A percentile compares a stretch with the other conserved stretches of the same genome.
Conservation (phyloP, 345 rosid species). For the Mercurialis annua region DNA sequence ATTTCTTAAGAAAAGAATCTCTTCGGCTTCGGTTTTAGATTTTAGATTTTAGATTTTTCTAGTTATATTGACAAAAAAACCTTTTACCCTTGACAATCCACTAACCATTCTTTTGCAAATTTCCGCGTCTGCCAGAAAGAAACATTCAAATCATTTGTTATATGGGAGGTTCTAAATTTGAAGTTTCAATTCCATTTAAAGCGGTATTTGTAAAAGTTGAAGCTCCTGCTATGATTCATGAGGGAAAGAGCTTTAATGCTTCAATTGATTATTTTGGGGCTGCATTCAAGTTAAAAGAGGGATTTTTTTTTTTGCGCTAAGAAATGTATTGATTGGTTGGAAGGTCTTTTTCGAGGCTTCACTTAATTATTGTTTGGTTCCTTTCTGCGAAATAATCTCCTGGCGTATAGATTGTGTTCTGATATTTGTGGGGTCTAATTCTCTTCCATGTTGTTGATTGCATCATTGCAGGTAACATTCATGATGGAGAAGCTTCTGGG, state of each 20-base stretch:
- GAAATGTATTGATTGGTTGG: not conserved
- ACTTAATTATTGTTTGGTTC: not conserved
- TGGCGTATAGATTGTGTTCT: conserved; percentile 6
- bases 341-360: not conserved
- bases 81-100: not conserved
- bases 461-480: conserved; percentile 25
- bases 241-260: not conserved
- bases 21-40: not conserved
- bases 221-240: not conserved
- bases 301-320: not conserved
- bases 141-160: not conserved
- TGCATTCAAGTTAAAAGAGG: not conserved
- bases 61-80: not conserved
- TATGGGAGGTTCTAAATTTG: not conserved
- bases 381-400: not conserved
- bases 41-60: not conserved
- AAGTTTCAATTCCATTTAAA: not conserved
- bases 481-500: conserved; percentile 44
- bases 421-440: conserved; percentile 1
- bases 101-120: not conserved
- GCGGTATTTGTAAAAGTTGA: not conserved
- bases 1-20: not conserved
- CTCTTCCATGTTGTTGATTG: conserved; percentile 9
- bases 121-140: not conserved
- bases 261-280: not conserved